Evolutionary conservation across 2,329 filamentous ascomycete genomes (phyloP).

Genomic region (Neophaeococcomyces aloes): DNA sequence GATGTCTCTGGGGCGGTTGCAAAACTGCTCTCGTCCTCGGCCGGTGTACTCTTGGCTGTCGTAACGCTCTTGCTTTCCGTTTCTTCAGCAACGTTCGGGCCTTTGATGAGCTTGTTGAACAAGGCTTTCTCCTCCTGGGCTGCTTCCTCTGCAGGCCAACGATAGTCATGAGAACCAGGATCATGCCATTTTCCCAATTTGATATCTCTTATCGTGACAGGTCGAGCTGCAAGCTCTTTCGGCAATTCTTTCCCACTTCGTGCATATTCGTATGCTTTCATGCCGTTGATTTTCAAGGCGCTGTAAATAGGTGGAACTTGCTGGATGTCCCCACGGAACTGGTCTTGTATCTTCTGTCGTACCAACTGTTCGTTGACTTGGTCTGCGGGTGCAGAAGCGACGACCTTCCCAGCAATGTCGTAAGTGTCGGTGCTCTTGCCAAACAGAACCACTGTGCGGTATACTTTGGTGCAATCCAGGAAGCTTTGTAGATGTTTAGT

Average conservation of each 20-base stretch:
- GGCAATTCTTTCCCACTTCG: conserved; percentile 80
- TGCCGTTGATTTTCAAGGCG: conserved; percentile 84
- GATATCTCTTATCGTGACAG: conserved; percentile 66
- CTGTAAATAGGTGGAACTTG: conserved; percentile 91
- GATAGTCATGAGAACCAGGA: conserved; percentile 66
- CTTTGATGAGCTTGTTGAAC: conserved; percentile 54
- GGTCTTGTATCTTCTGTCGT: conserved; percentile 63
- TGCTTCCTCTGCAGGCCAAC: conserved; percentile 72
- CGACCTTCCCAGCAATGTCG: conserved; percentile 72
- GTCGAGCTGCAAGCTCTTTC: conserved; percentile 67
- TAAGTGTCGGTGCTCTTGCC: conserved; percentile 90
- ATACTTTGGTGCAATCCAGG: conserved; percentile 80
- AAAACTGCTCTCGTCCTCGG: not conserved
- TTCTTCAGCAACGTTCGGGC: conserved; percentile 9
- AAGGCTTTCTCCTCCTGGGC: conserved; percentile 63
- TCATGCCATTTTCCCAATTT: conserved; percentile 77
- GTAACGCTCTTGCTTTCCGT: not conserved
- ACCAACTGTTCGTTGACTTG: conserved; percentile 53
- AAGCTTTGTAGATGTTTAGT: conserved; percentile 76
- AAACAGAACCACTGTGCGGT: conserved; percentile 82
- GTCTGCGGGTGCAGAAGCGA: conserved; percentile 58
- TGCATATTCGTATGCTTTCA: conserved; percentile 92
- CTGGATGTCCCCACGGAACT: conserved; percentile 73
- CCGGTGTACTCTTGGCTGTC: not conserved
- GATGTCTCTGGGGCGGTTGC: conserved; percentile 24